These are phyloP conservation scores for Globisporangium paddicum DNA, from an alignment of 352 stramenopile genomes.

Conservation along the genomic window DNA sequence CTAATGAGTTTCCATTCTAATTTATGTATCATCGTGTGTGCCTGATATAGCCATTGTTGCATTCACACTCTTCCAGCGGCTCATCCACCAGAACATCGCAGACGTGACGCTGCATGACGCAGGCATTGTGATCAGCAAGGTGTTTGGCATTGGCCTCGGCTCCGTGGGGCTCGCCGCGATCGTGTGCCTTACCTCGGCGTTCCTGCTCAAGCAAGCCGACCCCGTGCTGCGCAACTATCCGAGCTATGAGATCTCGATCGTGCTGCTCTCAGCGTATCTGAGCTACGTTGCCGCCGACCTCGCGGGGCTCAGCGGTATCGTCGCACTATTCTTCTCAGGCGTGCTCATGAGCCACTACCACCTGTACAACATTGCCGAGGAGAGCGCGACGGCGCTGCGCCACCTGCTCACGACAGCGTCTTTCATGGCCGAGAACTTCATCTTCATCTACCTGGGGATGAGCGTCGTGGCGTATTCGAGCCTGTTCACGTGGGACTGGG, in stretches of 20 bases:
- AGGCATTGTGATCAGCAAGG: conserved; percentile 73
- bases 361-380: conserved; percentile 75
- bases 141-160: conserved; percentile 79
- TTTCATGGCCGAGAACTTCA: conserved; percentile 86
- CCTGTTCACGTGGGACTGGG: conserved; percentile 83
- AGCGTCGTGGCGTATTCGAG: conserved; percentile 76
- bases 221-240: conserved; percentile 69
- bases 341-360: conserved; percentile 88
- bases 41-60: conserved; percentile 64
- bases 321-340: conserved; percentile 93
- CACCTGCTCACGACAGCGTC: conserved; percentile 75
- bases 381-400: conserved; percentile 66
- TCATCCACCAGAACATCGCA: conserved; percentile 65
- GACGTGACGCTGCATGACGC: conserved; percentile 75
- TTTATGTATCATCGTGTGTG: background rate
- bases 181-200: conserved; percentile 75
- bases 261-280: conserved; percentile 76
- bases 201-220: conserved; percentile 77
- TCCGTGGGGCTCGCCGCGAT: conserved; percentile 68
- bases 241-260: conserved; percentile 86
- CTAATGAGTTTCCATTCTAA: background rate
- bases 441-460: conserved; percentile 86
- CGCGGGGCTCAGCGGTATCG: conserved; percentile 86
- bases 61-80: conserved; percentile 76
- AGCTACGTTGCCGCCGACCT: conserved; percentile 79